phyloP scores from a whole-genome alignment of 495 filamentous ascomycete genomes.

The Neurospora sp. region DNA sequence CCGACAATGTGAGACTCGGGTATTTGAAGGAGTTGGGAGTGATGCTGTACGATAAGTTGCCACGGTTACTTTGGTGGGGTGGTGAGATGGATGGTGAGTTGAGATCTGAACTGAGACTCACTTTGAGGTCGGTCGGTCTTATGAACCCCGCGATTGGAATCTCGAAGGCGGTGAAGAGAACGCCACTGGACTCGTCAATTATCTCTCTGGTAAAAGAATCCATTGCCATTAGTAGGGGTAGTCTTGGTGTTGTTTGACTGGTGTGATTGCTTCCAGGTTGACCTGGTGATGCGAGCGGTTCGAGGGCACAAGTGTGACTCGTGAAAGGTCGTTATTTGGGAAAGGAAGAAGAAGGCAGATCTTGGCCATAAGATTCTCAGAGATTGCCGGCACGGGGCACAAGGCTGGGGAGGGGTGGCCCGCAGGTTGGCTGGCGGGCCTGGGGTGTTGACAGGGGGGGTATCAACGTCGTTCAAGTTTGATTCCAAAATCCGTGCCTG shows the following conservation, averaged over 20 bases:
- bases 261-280: neutral
- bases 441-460: neutral
- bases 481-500: neutral
- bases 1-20: too few species aligned
- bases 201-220: neutral
- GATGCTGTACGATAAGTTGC: neutral
- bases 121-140: neutral
- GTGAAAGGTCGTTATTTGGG: neutral
- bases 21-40: too few species aligned
- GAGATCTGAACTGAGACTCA: neutral
- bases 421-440: too few species aligned
- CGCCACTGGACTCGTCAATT: neutral
- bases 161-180: too few species aligned
- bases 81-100: neutral
- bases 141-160: neutral
- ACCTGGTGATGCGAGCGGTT: neutral
- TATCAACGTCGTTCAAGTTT: neutral
- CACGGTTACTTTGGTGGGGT: neutral
- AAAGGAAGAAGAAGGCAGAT: neutral
- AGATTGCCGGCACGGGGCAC: neutral
- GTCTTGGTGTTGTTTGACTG: neutral
- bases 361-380: neutral
- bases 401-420: neutral
- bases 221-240: neutral
- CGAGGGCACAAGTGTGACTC: neutral